A percentile compares a stretch with the other conserved stretches of the same genome.
Conservation (phyloP, 805 yeast genomes). For the Kodamaea sagamina region DNA sequence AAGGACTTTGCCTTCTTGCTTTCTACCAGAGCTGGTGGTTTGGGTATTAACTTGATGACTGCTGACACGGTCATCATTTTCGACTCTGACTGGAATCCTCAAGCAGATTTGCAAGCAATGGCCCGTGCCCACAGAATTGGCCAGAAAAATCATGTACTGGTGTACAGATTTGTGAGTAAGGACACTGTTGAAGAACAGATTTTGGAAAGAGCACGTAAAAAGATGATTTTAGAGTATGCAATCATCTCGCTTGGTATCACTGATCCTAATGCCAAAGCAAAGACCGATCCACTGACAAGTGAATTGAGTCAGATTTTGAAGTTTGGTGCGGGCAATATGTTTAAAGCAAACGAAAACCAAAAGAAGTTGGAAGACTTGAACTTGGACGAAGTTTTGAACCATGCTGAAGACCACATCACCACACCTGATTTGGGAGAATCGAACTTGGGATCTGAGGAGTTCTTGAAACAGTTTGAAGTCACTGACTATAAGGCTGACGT, state of each 20-base stretch:
- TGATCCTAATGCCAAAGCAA: constrained; percentile 61
- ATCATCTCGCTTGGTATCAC: constrained; percentile 95
- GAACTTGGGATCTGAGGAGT: constrained; percentile 98
- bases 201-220: constrained; percentile 92
- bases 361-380: constrained; percentile 93
- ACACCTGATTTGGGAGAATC: constrained; percentile 96
- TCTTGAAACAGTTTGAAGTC: constrained; percentile 94
- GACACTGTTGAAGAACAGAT: constrained; percentile 98
- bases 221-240: constrained; percentile 98
- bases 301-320: constrained; percentile 92
- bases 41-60: constrained; percentile 97
- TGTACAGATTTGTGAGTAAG: constrained; percentile 94
- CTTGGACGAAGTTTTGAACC: constrained; percentile 91
- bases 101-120: constrained; percentile 99
- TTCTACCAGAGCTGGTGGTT: constrained; percentile 97
- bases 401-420: constrained; percentile 96
- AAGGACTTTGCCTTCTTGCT: constrained; percentile 87
- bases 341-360: constrained; percentile 91
- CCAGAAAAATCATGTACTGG: constrained; percentile 98
- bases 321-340: constrained; percentile 99
- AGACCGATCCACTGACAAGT: constrained; percentile 74
- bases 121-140: constrained; percentile 99
- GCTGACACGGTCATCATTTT: constrained; percentile 98
- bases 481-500: constrained; percentile 98
- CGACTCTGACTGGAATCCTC: constrained; percentile 99